Conservation (phyloP, 768 basidiomycete genomes). For the Udeniomyces megalosporus region DNA sequence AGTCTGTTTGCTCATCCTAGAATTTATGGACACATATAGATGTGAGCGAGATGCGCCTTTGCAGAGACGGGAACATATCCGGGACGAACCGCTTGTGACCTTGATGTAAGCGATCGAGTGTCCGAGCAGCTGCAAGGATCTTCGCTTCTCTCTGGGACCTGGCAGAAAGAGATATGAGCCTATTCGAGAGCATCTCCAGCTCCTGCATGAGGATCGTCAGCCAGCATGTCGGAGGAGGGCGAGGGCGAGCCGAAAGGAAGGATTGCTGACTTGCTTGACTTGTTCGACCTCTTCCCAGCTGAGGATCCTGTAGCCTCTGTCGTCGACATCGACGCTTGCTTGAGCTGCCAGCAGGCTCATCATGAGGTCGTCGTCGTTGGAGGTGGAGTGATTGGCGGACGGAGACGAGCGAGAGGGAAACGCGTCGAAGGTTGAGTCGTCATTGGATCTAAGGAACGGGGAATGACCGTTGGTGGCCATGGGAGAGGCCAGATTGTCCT, state of each 20-base stretch:
- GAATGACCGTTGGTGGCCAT: not conserved
- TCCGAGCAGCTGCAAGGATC: conserved; percentile 30
- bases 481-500: not conserved
- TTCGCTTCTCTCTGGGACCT: conserved; percentile 30
- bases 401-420: not conserved
- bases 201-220: conserved; percentile 19
- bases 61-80: too few species aligned
- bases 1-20: conserved; percentile 31
- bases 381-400: too few species aligned
- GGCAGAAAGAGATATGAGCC: conserved; percentile 23
- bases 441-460: too few species aligned
- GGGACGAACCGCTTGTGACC: conserved; percentile 25
- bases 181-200: conserved; percentile 23
- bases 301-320: conserved; percentile 61
- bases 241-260: not conserved
- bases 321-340: conserved; percentile 62
- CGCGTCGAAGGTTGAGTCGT: not conserved
- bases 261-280: conserved; percentile 43
- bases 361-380: conserved; percentile 54
- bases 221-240: not conserved
- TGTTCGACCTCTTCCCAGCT: conserved; percentile 55
- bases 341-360: conserved; percentile 82
- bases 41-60: too few species aligned
- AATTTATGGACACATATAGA: too few species aligned
- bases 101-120: conserved; percentile 29